Evolutionary conservation across 257 asterid species (phyloP).

Genomic region (Datura wrightii): DNA sequence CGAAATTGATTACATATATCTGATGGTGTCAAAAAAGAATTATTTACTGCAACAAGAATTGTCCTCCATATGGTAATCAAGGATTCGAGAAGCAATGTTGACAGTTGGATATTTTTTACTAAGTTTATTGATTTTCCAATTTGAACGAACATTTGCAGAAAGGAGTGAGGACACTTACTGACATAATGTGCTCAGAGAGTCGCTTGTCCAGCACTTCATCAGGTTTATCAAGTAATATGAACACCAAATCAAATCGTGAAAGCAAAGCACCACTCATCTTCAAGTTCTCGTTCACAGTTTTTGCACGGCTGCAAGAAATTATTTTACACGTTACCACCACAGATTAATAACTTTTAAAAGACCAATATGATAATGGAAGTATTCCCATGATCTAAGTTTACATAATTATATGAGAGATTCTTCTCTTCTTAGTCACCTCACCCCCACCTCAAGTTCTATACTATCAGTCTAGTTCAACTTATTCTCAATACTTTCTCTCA

Average conservation of each 20-base stretch:
- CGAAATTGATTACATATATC: neutral
- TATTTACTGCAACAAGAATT: conserved; percentile 14
- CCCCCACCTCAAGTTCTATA: neutral
- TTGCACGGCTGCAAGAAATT: conserved; percentile 86
- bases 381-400: conserved; percentile 4
- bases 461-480: neutral
- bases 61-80: neutral
- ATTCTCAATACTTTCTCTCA: neutral
- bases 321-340: neutral
- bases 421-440: neutral
- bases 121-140: neutral
- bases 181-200: conserved; percentile 98
- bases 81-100: neutral
- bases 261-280: conserved; percentile 95
- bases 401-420: conserved; percentile 17
- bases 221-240: conserved; percentile 96
- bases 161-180: conserved; percentile 68
- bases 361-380: conserved; percentile 15
- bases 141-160: conserved; percentile 29
- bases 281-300: conserved; percentile 97
- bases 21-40: neutral
- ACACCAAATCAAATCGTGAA: conserved; percentile 97
- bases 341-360: neutral
- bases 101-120: neutral
- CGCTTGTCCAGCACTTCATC: conserved; percentile 90